Evolutionary conservation across 495 filamentous ascomycete species (phyloP), one percentile per base, ranked within the genome.

Genomic region (Aspergillus nidulans): DNA sequence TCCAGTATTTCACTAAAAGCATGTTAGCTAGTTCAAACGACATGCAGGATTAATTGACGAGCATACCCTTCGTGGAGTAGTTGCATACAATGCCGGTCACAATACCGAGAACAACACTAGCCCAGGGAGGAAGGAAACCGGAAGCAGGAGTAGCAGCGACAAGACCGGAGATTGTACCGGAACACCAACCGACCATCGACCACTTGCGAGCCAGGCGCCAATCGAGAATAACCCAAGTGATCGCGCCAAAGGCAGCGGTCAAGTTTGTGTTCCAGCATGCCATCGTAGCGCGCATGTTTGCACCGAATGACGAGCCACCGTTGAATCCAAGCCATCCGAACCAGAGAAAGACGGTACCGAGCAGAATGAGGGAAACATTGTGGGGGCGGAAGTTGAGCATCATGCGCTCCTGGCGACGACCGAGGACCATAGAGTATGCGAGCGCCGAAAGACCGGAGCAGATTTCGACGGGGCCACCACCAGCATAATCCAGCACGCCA

Each of bases 281-380:
- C 87, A 97, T 94, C 49, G 86, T 82, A 20, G 95, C 95, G 56
- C 95, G 88, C 43, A 98, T 78, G 76, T 97, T 98, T 53, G 95
- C 89, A 63, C 95, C 94, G 63, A 97, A 96, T n/a, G 94, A 73
- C 7, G 92, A 97, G 43, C 94, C 94, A 62, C 94, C 94, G 78
- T 98, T 97, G 82, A 98, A 98, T 38, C 91, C 95, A 56, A 98
- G 78, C 94, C 95, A 97, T 63, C 94, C 94, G 67, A 97, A 96
- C 92, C 92, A 97, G 44, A 98, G 88, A 67, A 98, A 83, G 52
- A 95, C 82, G 8, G 94, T 97, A 44, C 94, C 94, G 61, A 98
- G 86, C 8, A 92, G 89, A 69, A 98, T 97, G 61, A 97, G 79
- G 7, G 94, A 97, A 61, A 97, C 92, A 75, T 97, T 98, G 83